A percentile compares a stretch with the other conserved stretches of the same genome.
These are phyloP conservation scores for Clathrus columnatus DNA, from an alignment of 768 basidiomycete genomes.

Conservation along the genomic window DNA sequence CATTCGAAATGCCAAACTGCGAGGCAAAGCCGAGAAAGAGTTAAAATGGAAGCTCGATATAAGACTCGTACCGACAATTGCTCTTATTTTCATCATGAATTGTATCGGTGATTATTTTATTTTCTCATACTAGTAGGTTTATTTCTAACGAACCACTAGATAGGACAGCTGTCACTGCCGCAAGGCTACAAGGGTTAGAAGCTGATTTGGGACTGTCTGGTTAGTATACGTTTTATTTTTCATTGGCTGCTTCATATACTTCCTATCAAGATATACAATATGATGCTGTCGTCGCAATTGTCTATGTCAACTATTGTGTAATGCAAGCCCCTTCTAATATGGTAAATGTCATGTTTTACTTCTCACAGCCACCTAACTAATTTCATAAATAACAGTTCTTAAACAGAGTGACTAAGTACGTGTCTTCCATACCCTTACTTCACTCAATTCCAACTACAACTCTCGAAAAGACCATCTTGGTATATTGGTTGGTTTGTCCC, in stretches of 20 bases:
- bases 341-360: constrained; percentile 25
- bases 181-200: constrained; percentile 32
- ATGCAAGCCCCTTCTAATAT: constrained; percentile 63
- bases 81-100: constrained; percentile 57
- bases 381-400: no score
- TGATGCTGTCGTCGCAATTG: constrained; percentile 40
- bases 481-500: constrained; percentile 37
- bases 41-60: constrained; percentile 50
- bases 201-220: constrained; percentile 29
- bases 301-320: constrained; percentile 53
- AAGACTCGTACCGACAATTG: constrained; percentile 47
- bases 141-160: background rate
- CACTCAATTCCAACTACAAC: background rate
- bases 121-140: background rate
- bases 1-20: constrained; percentile 10
- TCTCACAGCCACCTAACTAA: constrained; percentile 1
- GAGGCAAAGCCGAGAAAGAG: constrained; percentile 23
- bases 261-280: constrained; percentile 40
- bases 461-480: constrained; percentile 43
- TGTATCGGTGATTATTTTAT: constrained; percentile 35
- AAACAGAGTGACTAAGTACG: constrained; percentile 44
- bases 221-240: constrained; percentile 8
- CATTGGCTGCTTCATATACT: background rate
- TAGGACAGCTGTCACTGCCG: constrained; percentile 23
- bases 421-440: background rate